Percentiles rank a stretch among this genome's conserved stretches.
Conservation (phyloP, 163 green algal species). For the Scenedesmus sp. region DNA sequence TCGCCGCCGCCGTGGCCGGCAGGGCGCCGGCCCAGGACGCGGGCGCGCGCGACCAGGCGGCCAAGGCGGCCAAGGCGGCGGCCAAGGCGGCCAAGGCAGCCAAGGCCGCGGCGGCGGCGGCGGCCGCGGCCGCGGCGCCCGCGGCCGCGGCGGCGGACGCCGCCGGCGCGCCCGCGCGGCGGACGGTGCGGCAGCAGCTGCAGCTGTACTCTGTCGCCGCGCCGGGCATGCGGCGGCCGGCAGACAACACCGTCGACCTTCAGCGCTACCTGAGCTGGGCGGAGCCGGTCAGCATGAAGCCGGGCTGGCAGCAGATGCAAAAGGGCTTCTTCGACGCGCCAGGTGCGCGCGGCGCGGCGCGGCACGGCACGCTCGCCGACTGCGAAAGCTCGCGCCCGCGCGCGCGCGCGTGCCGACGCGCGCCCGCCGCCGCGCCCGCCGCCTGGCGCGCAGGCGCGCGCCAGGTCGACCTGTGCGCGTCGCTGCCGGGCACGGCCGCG, state of each 20-base stretch:
- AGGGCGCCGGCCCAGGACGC: no score
- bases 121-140: not conserved
- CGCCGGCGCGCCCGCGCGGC: not conserved
- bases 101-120: not conserved
- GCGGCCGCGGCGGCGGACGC: conserved; percentile 6
- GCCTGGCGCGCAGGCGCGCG: conserved; percentile 8
- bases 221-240: conserved; percentile 2
- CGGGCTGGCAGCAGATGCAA: conserved; percentile 32
- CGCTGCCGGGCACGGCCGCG: not conserved
- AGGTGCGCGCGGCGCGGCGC: not conserved
- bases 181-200: conserved; percentile 8
- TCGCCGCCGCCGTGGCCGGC: no score
- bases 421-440: no score
- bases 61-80: not conserved
- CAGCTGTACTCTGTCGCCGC: conserved; percentile 18
- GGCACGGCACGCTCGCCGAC: no score
- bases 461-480: conserved; percentile 44
- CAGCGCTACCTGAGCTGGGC: conserved; percentile 7
- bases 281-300: not conserved
- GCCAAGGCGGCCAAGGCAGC: not conserved
- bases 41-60: not conserved
- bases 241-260: not conserved
- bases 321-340: conserved; percentile 61
- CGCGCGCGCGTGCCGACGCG: no score
- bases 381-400: no score